A percentile compares a stretch with the other conserved stretches of the same genome.
Conservation (phyloP, 208 protist genomes). For the Wallacemonas rigidus region DNA sequence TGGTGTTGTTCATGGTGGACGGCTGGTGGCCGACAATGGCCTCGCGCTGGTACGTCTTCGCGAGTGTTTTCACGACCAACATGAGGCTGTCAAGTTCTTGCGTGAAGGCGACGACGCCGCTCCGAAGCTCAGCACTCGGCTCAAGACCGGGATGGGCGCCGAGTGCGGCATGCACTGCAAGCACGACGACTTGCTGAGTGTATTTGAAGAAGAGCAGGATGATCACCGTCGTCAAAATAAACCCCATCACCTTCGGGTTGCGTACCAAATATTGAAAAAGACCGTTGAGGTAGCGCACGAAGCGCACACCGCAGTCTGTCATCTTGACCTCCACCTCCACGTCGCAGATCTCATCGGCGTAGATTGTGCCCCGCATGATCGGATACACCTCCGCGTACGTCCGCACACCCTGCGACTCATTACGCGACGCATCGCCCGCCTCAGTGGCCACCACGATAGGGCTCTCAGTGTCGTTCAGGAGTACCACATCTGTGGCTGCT, state of each 20-base stretch:
- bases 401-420: not conserved
- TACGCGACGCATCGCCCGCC: slow-evolving; percentile 10
- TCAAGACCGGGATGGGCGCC: slow-evolving; percentile 50
- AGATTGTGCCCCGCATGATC: slow-evolving; percentile 71
- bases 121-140: slow-evolving; percentile 42
- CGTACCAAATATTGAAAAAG: slow-evolving; percentile 55
- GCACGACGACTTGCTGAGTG: slow-evolving; percentile 51
- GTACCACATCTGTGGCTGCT: slow-evolving; percentile 34
- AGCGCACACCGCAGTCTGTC: slow-evolving; percentile 44
- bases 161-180: slow-evolving; percentile 43
- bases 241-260: slow-evolving; percentile 52
- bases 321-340: slow-evolving; percentile 33
- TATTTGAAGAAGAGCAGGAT: slow-evolving; percentile 68
- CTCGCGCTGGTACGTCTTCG: slow-evolving; percentile 34
- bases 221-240: slow-evolving; percentile 47
- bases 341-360: slow-evolving; percentile 53
- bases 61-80: slow-evolving; percentile 33
- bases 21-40: slow-evolving; percentile 35
- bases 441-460: not conserved
- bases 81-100: slow-evolving; percentile 38
- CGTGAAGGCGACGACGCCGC: slow-evolving; percentile 48
- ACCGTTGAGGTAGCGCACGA: slow-evolving; percentile 53
- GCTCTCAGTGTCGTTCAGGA: slow-evolving; percentile 12
- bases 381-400: slow-evolving; percentile 53
- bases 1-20: slow-evolving; percentile 12